phyloP scores from a whole-genome alignment of 805 yeast genomes.

The Starmerella kuoi region DNA sequence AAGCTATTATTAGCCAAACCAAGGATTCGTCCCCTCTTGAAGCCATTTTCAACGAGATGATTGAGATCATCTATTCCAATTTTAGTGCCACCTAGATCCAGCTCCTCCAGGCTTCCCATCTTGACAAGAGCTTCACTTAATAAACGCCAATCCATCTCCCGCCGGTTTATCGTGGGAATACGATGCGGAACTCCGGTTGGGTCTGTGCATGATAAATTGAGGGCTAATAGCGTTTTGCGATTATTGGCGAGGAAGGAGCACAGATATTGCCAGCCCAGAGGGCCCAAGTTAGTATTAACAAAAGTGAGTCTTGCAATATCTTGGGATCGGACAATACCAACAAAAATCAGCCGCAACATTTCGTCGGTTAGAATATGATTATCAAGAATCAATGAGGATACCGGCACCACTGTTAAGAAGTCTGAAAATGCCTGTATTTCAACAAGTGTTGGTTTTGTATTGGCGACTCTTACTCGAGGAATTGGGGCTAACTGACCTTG shows the following conservation, averaged over 20 bases:
- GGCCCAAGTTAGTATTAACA: constrained; percentile 62
- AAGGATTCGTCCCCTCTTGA: constrained; percentile 45
- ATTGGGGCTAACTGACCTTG: constrained; percentile 67
- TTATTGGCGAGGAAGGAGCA: constrained; percentile 57
- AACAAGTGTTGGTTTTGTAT: constrained; percentile 81
- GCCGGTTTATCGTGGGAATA: constrained; percentile 35
- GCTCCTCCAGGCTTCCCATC: constrained; percentile 68
- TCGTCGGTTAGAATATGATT: constrained; percentile 62
- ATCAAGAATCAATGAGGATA: constrained; percentile 62
- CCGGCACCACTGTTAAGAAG: constrained; percentile 74
- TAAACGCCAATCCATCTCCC: constrained; percentile 73
- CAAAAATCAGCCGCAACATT: constrained; percentile 62
- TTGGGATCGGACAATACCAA: constrained; percentile 55
- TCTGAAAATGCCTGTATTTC: constrained; percentile 83
- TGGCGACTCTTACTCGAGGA: constrained; percentile 56
- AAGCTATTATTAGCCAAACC: constrained; percentile 72
- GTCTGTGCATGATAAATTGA: constrained; percentile 25
- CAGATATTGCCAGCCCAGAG: constrained; percentile 63
- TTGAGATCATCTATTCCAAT: constrained; percentile 38
- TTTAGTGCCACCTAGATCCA: constrained; percentile 67
- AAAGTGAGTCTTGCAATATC: constrained; percentile 61
- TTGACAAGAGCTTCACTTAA: constrained; percentile 55
- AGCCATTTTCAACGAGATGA: constrained; percentile 47
- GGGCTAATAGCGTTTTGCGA: constrained; percentile 32
- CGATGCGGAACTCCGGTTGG: constrained; percentile 17